Percentiles rank a stretch among this genome's conserved stretches.
Conservation (phyloP, 768 basidiomycete genomes). For the Pleurotus salmoneostramineus region DNA sequence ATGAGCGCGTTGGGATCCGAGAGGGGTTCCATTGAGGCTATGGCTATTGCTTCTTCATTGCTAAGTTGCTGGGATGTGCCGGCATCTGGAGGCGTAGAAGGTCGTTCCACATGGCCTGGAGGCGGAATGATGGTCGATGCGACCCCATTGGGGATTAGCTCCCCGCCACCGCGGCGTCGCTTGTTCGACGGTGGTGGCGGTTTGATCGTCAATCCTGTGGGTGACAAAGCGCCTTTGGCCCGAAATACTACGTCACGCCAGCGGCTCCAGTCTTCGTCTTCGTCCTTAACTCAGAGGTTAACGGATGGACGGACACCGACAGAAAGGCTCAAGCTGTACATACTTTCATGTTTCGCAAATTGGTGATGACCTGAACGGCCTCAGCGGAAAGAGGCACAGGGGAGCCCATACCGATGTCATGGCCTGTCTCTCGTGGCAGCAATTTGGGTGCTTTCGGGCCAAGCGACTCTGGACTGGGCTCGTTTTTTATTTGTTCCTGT, state of each 20-base stretch:
- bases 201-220: conserved; percentile 36
- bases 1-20: conserved; percentile 32
- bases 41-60: conserved; percentile 44
- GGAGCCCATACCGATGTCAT: conserved; percentile 86
- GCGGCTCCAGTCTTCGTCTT: conserved; percentile 84
- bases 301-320: neutral
- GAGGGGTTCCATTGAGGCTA: conserved; percentile 32
- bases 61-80: conserved; percentile 30
- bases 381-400: conserved; percentile 76
- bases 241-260: conserved; percentile 86
- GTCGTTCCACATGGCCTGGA: conserved; percentile 8
- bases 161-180: conserved; percentile 54
- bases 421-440: conserved; percentile 80
- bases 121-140: conserved; percentile 12
- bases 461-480: conserved; percentile 47
- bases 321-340: conserved; percentile 8
- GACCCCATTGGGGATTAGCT: conserved; percentile 20
- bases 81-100: conserved; percentile 7
- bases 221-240: conserved; percentile 59
- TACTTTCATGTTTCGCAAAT: conserved; percentile 81
- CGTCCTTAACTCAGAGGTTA: conserved; percentile 51
- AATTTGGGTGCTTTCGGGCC: conserved; percentile 32
- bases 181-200: conserved; percentile 59
- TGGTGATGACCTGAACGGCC: conserved; percentile 75
- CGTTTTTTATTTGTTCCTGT: conserved; percentile 27